These are phyloP conservation scores for Ustilago curta DNA, from an alignment of 1,284 basidiomycete genomes.

Conservation along the genomic window DNA sequence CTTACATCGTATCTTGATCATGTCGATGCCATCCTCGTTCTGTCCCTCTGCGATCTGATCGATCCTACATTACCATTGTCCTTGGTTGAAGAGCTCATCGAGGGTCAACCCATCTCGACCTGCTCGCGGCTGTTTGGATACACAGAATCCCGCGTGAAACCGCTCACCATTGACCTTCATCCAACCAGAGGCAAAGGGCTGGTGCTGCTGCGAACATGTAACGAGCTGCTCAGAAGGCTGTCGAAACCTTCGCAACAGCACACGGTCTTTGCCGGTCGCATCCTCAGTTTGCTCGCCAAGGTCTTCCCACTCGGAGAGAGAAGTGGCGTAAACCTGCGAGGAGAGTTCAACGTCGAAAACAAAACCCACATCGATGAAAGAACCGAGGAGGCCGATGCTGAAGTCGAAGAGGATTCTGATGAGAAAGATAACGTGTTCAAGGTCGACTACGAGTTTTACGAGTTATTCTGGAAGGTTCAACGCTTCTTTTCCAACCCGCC, in stretches of 20 bases:
- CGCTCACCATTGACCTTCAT: constrained; percentile 73
- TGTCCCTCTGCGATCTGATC: constrained; percentile 43
- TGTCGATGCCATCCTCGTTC: constrained; percentile 49
- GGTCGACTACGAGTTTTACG: constrained; percentile 53
- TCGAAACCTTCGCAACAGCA: constrained; percentile 81
- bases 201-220: constrained; percentile 82
- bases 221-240: constrained; percentile 84
- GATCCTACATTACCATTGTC: constrained; percentile 53
- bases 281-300: constrained; percentile 83
- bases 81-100: constrained; percentile 58
- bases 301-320: constrained; percentile 88
- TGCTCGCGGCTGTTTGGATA: constrained; percentile 60
- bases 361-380: constrained; percentile 54
- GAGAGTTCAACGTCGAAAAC: constrained; percentile 79
- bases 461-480: constrained; percentile 64
- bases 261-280: constrained; percentile 86
- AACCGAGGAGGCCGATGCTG: constrained; percentile 19
- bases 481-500: constrained; percentile 61
- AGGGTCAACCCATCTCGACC: constrained; percentile 46
- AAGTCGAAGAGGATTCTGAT: constrained; percentile 18
- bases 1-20: constrained; percentile 34
- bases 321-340: constrained; percentile 88
- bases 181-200: constrained; percentile 88
- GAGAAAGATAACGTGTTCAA: constrained; percentile 51
- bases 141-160: constrained; percentile 51